Base-by-base conservation (phyloP, 2,329 filamentous ascomycete species). In the Fusarium sp. region DNA sequence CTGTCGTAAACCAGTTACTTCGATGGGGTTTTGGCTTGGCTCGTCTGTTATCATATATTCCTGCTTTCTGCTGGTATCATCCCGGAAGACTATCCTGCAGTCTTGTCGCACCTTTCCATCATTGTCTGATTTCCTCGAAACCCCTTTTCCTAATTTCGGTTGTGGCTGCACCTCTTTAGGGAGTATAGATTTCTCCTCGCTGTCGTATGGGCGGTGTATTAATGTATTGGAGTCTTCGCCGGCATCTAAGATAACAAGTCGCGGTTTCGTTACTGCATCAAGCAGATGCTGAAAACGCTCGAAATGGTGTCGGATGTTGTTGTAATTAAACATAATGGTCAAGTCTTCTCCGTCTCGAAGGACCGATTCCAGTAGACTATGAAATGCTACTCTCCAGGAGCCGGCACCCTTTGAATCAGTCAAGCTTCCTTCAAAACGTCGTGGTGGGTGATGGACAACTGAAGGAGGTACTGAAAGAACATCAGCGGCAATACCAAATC, bases 261-360 rank as follows among this genome's bases (percentile, higher is more conserved):
- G 82, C 4, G 89, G 85, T 18, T 81, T 80, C 9, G 80, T 86
- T 7, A 92, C 86, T 9, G 83, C 83, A 62, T 91, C 87, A 8
- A 92, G 80, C 6, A 86, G 64, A 62, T 86, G 83, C 17, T 83
- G 79, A 32, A 90, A 83, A 17, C 87, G 83, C 42, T 82, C 78
- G 62, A 89, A 87, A n/a, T 89, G 87, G 18, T 80, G 79, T 55
- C 90, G 83, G 7, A 92, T 86, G 9, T 83, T 80, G 30, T 85
- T 83, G 73, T 92, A 92, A 8, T 86, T 86, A n/a, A 92, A 81
- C 30, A 86, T 85, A 8, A 92, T 84, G 2, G 85, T 84, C 82
- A 89, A 85, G 71, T 91, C 89, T 77, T 92, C 90, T 2, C 86
- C 89, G 70, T 92, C 90, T 15, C 89, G 83, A 24, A 92, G 78